Conservation (phyloP, 768 basidiomycete genomes). For the Tricholoma sp. region DNA sequence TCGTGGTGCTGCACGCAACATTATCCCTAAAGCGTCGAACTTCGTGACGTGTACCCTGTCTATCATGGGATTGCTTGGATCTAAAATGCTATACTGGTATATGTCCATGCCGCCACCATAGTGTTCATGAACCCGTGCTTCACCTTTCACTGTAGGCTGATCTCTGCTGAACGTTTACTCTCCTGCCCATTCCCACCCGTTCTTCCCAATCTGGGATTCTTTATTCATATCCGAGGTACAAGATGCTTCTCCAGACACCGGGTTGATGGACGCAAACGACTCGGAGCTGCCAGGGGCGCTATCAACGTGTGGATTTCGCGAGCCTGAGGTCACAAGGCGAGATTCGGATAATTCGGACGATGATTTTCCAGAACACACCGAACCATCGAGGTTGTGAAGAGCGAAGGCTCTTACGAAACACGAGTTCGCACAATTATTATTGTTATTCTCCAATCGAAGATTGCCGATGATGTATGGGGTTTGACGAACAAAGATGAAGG, state of each 20-base stretch:
- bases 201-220: not conserved
- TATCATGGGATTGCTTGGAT: no score
- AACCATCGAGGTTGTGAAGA: not conserved
- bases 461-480: not conserved
- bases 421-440: not conserved
- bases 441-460: not conserved
- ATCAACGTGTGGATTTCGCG: not conserved
- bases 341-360: no score
- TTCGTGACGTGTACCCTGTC: no score
- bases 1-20: no score
- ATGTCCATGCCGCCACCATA: no score
- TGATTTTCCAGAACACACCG: not conserved
- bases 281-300: not conserved
- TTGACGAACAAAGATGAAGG: not conserved
- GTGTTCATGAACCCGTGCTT: no score
- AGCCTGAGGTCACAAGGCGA: not conserved
- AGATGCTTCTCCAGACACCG: not conserved
- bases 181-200: no score
- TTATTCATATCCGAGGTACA: not conserved
- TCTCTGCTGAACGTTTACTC: no score
- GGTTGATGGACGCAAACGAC: not conserved
- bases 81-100: no score
- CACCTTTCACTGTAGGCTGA: no score
- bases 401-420: not conserved
- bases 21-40: no score